Evolutionary conservation across 106 monocot genomes (phyloP).

Genomic region (Acorus calamus): DNA sequence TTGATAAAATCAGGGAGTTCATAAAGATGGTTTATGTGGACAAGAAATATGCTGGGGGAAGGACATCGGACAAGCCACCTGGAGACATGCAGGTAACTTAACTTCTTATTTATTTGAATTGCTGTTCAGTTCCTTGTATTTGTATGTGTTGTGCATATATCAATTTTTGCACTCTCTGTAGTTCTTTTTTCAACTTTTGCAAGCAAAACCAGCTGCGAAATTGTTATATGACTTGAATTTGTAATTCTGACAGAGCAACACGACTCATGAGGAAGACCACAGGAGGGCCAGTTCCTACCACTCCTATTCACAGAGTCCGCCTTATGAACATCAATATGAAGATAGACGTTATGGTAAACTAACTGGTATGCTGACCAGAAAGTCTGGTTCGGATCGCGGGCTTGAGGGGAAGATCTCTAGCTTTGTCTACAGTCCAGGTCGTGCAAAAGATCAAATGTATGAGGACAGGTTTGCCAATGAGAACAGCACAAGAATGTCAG

Average conservation of each 20-base stretch:
- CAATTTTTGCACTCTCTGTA: neutral
- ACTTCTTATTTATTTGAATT: neutral
- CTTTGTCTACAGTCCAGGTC: slow-evolving; percentile 57
- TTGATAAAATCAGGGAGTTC: slow-evolving; percentile 83
- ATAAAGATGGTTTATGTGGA: slow-evolving; percentile 89
- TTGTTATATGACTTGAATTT: too few relatives aligned
- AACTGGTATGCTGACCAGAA: slow-evolving; percentile 53
- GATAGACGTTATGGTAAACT: slow-evolving; percentile 78
- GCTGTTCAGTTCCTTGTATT: too few relatives aligned
- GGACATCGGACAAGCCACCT: slow-evolving; percentile 68
- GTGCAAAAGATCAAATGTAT: slow-evolving; percentile 33
- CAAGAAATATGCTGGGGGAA: slow-evolving; percentile 67
- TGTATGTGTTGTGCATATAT: neutral
- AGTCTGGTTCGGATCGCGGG: slow-evolving; percentile 80
- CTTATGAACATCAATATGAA: slow-evolving; percentile 34
- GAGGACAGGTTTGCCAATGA: slow-evolving; percentile 84
- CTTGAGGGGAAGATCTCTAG: slow-evolving; percentile 64
- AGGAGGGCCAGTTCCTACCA: slow-evolving; percentile 30
- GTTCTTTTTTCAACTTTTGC: neutral
- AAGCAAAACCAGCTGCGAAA: too few relatives aligned
- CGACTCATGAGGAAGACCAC: slow-evolving; percentile 19
- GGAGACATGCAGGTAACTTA: slow-evolving; percentile 55
- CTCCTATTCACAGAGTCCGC: slow-evolving; percentile 34
- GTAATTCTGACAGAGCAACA: slow-evolving; percentile 6
- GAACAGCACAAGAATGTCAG: slow-evolving; percentile 49